Evolutionary conservation across 306 rosid species (phyloP), one percentile per base, ranked within the genome.

Genomic region (Prinsepia uniflora): DNA sequence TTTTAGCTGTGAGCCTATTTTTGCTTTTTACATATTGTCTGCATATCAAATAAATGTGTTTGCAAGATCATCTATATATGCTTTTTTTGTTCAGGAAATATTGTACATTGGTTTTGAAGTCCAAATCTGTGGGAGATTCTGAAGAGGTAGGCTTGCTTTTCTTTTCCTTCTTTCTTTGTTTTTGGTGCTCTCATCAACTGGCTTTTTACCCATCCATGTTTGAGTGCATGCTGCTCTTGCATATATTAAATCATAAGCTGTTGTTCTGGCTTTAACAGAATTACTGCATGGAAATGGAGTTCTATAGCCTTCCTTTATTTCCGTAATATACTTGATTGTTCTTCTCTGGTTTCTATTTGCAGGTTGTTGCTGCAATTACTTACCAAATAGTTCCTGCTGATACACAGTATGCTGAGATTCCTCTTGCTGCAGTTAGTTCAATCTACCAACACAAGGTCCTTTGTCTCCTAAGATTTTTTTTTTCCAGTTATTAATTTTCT

Each of bases 311-410:
- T 63, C 14, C 22, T 24, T 50, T 52, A 15, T 10, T 0, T 22
- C 30, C 39, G 1, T 10, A 18, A 54, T 62, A 4, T 24, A 45
- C 12, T 34, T 3, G 76, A 11, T 20, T 46, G 8, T 49, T 10
- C 9, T 18, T 42, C 43, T 59, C 14, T 57, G 63, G 11, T 63
- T 56, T 65, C 54, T 57, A 69, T 65, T 24, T 76, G 50, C 85
- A 92, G 98, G 87, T 88, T 80, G 72, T 89, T 49, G 98, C 89
- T 79, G 90, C 98, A 71, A 86, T 92, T 68, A 86, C 96, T 34
- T 90, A 79, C 74, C 96, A 92, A 85, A 86, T 92, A 77, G 78
- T 92, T 73, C 96, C 98, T 40, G 87, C 96, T 67, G 96, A 92
- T 76, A 92, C 93, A 45, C 89, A 86, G 68, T 81, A 83, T 82